Evolutionary conservation across 2,329 filamentous ascomycete species (phyloP).

Genomic region (Arthroderma sp.): DNA sequence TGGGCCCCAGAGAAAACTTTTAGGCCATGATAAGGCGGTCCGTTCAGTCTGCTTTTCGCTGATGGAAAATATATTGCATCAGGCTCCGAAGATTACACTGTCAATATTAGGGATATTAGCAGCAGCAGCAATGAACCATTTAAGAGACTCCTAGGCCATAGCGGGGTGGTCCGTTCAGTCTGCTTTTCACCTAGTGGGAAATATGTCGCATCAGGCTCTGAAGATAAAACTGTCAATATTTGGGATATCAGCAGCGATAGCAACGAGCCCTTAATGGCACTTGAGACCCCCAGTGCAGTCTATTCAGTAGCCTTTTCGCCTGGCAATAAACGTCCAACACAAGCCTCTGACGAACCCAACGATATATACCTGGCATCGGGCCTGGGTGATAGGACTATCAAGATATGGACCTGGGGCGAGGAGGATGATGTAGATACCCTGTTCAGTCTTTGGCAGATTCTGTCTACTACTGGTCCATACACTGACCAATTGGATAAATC

Average conservation of each 20-base stretch:
- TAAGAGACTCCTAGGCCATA: conserved; percentile 52
- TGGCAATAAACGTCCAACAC: too few species aligned
- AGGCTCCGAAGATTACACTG: conserved; percentile 6
- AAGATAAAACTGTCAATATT: conserved; percentile 98
- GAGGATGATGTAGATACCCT: too few species aligned
- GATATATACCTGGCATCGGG: too few species aligned
- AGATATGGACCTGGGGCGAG: too few species aligned
- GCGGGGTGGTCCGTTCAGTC: conserved; percentile 97
- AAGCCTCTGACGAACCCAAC: too few species aligned
- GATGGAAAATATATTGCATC: conserved; percentile 3
- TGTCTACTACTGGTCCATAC: too few species aligned
- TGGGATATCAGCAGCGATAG: conserved; percentile 99
- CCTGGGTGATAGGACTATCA: too few species aligned
- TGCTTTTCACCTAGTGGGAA: conserved; percentile 99
- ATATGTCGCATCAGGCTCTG: conserved; percentile 97
- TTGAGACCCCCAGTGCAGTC: too few species aligned
- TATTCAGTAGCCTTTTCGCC: too few species aligned
- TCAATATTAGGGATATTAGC: conserved; percentile 5
- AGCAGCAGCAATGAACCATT: too few species aligned
- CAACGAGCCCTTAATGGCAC: conserved; percentile 40
- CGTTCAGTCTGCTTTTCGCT: conserved; percentile 3
- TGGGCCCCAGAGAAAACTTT: background rate
- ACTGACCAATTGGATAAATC: too few species aligned
- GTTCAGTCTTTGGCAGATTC: too few species aligned
- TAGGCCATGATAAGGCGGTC: conserved; percentile 1